Evolutionary conservation across 345 rosid species (phyloP), one percentile per base, ranked within the genome.

Genomic region (Boechera divaricarpa): DNA sequence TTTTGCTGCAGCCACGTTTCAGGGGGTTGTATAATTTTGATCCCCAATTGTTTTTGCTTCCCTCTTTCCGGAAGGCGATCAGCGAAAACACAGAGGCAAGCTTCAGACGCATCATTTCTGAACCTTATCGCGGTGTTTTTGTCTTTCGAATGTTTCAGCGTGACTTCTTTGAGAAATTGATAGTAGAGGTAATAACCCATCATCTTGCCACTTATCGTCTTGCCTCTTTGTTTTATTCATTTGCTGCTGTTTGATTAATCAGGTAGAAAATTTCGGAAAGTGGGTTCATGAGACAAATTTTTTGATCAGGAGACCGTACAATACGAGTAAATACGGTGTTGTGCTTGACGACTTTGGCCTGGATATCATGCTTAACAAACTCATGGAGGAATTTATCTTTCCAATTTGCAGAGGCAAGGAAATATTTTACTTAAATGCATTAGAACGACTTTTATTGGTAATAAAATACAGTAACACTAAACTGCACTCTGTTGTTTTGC

Each of bases 301-400:
- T 74, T 69, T 75, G 79, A 83, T 91, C 77, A 88, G 86, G 89
- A 81, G 87, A 35, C 94, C 97, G 62, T 86, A 84, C 79, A 85
- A 87, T 0, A 82, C 85, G 87, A 86, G 84, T 73, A 85, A 83
- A 63, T 81, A 68, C 68, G 96, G 98, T 58, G 91, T 80, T 71
- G 94, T 90, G 53, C 90, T 93, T 82, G 96, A 82, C 49, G 98
- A 93, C 75, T 87, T 91, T 75, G 98, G 94, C 64, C 67, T 91
- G 65, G 92, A 86, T 75, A 71, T 74, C 63, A 85, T 90, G 96
- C 91, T 91, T 62, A 78, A 76, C 54, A 65, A 83, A 68, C 76
- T 93, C 78, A 81, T 88, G 87, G 86, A 86, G 58, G 85, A 79
- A 62, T 87, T 75, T 72, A 79, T 93, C 54, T 78, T 82, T 62